Evolutionary conservation across 805 yeast species (phyloP).

Genomic region (Candida orba): DNA sequence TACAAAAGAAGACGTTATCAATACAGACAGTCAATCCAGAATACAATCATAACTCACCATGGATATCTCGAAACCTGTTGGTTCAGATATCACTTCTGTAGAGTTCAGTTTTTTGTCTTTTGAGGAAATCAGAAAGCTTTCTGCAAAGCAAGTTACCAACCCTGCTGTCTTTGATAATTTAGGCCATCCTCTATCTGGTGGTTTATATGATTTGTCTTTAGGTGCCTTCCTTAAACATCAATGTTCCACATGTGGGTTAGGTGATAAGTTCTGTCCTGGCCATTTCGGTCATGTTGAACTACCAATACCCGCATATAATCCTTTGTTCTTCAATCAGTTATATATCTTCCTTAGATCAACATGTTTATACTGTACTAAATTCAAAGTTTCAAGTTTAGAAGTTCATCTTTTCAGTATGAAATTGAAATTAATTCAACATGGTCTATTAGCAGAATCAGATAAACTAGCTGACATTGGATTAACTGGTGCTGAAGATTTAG

Average conservation of each 20-base stretch:
- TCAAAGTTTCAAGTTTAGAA: slow-evolving; percentile 63
- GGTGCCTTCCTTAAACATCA: slow-evolving; percentile 89
- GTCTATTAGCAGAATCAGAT: slow-evolving; percentile 71
- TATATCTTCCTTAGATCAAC: slow-evolving; percentile 75
- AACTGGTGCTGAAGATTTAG: slow-evolving; percentile 19
- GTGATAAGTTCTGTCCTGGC: slow-evolving; percentile 93
- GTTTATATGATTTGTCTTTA: slow-evolving; percentile 87
- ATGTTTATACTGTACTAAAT: slow-evolving; percentile 87
- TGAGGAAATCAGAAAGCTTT: slow-evolving; percentile 74
- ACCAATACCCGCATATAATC: slow-evolving; percentile 93
- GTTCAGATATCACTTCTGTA: slow-evolving; percentile 86
- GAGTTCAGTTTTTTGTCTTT: slow-evolving; percentile 84
- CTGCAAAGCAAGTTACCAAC: slow-evolving; percentile 92
- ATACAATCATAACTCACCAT: slow-evolving; percentile 30
- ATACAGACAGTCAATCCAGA: too few relatives aligned
- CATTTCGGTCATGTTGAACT: slow-evolving; percentile 97
- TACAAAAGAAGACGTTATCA: not conserved
- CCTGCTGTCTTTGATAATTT: slow-evolving; percentile 93
- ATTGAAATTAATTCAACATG: slow-evolving; percentile 77
- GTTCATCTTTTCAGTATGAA: slow-evolving; percentile 73
- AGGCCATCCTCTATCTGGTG: slow-evolving; percentile 93
- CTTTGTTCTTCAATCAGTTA: slow-evolving; percentile 87
- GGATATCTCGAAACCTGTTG: slow-evolving; percentile 97
- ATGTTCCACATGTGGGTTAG: slow-evolving; percentile 92
- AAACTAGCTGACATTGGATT: slow-evolving; percentile 58